These are phyloP conservation scores for Amesomyces nigricolor DNA, from an alignment of 2,329 filamentous ascomycete species.

Conservation along the genomic window DNA sequence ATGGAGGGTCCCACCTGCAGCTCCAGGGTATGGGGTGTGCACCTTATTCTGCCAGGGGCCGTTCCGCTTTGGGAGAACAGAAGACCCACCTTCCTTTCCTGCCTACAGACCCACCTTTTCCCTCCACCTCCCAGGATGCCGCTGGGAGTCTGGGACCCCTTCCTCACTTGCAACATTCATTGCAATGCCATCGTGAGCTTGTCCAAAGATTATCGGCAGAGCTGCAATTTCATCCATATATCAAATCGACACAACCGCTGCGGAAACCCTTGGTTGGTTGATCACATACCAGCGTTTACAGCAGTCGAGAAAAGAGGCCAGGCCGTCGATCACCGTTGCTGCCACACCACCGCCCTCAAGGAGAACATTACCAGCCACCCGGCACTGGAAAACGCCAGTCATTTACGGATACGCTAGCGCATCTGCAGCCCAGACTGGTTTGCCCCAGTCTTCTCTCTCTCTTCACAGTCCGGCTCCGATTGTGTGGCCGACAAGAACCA, in stretches of 20 bases:
- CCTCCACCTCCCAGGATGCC: neutral
- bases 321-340: constrained; percentile 17
- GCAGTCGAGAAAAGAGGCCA: too few relatives aligned
- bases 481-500: neutral
- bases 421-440: constrained; percentile 3
- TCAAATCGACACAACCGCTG: too few relatives aligned
- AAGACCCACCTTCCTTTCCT: constrained; percentile 4
- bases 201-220: too few relatives aligned
- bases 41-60: too few relatives aligned
- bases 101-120: neutral
- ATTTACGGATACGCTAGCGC: neutral
- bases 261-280: too few relatives aligned
- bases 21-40: neutral
- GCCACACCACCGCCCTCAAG: constrained; percentile 13
- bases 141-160: too few relatives aligned
- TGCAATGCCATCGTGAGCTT: neutral
- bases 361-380: constrained; percentile 12
- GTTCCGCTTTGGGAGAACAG: constrained; percentile 3
- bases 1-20: neutral
- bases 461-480: constrained; percentile 14
- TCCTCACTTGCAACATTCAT: too few relatives aligned
- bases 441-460: constrained; percentile 11
- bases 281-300: too few relatives aligned
- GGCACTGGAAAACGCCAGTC: constrained; percentile 5
- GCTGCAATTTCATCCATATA: too few relatives aligned